Conservation (phyloP, 306 rosid genomes). For the Pterocarpus macrocarpus region DNA sequence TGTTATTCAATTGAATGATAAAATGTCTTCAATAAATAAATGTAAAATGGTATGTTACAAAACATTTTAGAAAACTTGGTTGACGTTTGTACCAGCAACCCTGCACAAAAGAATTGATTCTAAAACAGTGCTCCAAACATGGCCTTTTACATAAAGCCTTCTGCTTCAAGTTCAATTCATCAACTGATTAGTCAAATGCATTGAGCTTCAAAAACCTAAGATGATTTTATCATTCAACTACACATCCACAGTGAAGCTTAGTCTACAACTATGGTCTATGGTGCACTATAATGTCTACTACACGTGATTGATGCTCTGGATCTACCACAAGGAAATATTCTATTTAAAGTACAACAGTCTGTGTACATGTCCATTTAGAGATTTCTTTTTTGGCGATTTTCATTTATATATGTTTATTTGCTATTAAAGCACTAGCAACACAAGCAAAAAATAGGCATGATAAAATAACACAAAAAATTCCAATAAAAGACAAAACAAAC, state of each 20-base stretch:
- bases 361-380: neutral
- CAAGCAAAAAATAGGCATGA: slow-evolving; percentile 11
- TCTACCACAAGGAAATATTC: slow-evolving; percentile 6
- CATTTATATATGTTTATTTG: slow-evolving; percentile 21
- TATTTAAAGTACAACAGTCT: neutral
- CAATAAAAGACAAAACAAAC: slow-evolving; percentile 35
- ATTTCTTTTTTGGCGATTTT: neutral
- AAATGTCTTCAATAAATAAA: neutral
- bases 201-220: neutral
- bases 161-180: slow-evolving; percentile 12
- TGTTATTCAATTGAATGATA: neutral
- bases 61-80: neutral
- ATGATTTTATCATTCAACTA: slow-evolving; percentile 15
- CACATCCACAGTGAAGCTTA: neutral
- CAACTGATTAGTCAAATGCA: neutral
- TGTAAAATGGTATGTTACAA: neutral
- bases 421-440: slow-evolving; percentile 13
- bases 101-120: neutral
- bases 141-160: neutral
- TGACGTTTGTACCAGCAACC: neutral
- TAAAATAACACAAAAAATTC: slow-evolving; percentile 13
- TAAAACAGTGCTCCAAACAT: neutral
- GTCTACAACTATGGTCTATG: neutral
- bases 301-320: neutral
- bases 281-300: neutral